Base-by-base conservation (phyloP, 2,329 filamentous ascomycete genomes). In the Stachybotrys chlorohalonatus region DNA sequence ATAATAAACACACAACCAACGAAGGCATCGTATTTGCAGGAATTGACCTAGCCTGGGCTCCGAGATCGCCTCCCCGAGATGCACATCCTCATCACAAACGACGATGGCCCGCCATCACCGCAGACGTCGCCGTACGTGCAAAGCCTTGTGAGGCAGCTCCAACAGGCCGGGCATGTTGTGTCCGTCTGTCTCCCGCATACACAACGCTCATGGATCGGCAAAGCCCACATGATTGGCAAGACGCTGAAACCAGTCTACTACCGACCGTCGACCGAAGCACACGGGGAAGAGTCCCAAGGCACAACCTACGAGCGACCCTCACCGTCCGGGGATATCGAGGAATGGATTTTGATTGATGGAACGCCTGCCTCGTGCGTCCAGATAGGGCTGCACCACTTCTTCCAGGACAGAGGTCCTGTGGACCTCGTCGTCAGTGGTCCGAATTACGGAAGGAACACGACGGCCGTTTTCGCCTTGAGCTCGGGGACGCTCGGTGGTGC, bases 201-300 rank as follows among this genome's bases (percentile, higher is more conserved):
- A 7, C 94, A 99, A 73, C 85, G 93, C 58, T 96, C 91, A 55
- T 99, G 94, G 94, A 97, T 99, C 65, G 92, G 92, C 63, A 99
- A 99, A 77, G 94, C 94, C 3, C 94, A 97, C 72, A 89, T 97
- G 66, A 91, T 97, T 64, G 92, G 92, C 55, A 87, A 93, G 69
- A 88, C 89, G 9, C 82, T 95, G 58, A 90, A 86, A 68, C 91
- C 91, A 8, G 79, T 83, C 31, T 96, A 95, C 75, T 96, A 91
- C 75, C 87, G 87, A 1, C 81, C 81, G 13, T 76, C 68, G n/a
- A 57, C 67, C 45, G 67, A 68, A 15, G 66, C 72, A 31, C 70
- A 75, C 57, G 70, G 70, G 52, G 71, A 70, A 31, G 68, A 71
- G 52, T 65, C 72, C 53, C 84, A 89, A 58, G 87, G 87, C 54